Base-by-base conservation (phyloP, 768 basidiomycete species). In the Leccinum fibrillosum region DNA sequence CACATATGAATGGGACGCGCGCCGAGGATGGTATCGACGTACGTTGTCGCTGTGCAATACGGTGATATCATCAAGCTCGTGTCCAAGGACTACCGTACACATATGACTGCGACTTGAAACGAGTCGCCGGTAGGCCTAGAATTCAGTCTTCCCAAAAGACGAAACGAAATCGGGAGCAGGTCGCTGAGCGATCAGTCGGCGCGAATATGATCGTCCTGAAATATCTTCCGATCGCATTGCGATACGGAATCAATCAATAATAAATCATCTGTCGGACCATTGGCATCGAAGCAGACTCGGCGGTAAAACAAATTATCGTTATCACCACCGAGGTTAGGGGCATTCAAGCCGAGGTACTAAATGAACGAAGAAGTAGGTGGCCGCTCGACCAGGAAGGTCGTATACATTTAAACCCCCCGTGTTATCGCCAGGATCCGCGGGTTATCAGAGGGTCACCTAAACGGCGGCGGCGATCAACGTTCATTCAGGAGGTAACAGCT, bases 401-500 rank as follows among this genome's bases (percentile, higher is more conserved):
- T 25, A 25, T 28, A 28, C 26, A 0, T 28, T 9, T 28, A 2
- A 28, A 28, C 6, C 48, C 60, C 9, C 28, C 62, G 2, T 39
- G 47, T 69, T 69, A 51, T 68, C 21, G 7, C 67, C 65, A 23
- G 64, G 69, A 39, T 69, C 53, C 64, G 2, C 67, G 66, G 4
- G 66, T 68, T 11, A 32, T 64, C 47, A 68, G 64, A 3, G 51
- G 62, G 56, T 59, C 67, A 35, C 62, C 68, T 68, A 23, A 13
- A 26, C 15, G 11, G 25, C 15, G 12, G 4, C 15, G n/a, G 30
- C 10, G 15, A 49, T 66, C 37, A 54, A 30, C 23, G 0, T 17
- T 15, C 34, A 10, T 4, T 54, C 44, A 23, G 5, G 21, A 7
- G 39, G 2, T 42, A 39, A 39, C 26, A 28, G 26, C 39, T 39